Conservation (phyloP, 371 early-diverging fungal species). For the Synchytrium microbalum region DNA sequence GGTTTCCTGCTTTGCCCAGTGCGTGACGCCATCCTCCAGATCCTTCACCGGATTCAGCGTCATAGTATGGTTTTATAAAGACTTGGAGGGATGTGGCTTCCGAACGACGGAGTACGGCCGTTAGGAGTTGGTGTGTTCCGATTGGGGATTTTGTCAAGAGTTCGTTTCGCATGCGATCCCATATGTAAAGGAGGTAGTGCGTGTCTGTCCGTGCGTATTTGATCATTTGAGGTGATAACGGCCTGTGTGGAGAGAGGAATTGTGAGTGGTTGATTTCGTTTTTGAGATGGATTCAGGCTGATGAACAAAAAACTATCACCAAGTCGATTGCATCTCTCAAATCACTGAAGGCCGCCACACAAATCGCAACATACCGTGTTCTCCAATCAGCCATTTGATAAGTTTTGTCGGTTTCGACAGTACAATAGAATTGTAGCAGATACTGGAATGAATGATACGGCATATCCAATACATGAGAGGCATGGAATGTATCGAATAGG, state of each 20-base stretch:
- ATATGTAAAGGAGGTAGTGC: slow-evolving; percentile 90
- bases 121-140: slow-evolving; percentile 55
- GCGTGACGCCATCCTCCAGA: slow-evolving; percentile 67
- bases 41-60: slow-evolving; percentile 62
- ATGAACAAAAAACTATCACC: neutral
- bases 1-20: slow-evolving; percentile 53
- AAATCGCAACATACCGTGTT: slow-evolving; percentile 69
- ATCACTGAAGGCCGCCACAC: neutral
- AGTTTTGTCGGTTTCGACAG: slow-evolving; percentile 79
- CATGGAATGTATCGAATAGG: slow-evolving; percentile 94
- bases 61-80: slow-evolving; percentile 76
- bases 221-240: slow-evolving; percentile 85
- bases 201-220: slow-evolving; percentile 92
- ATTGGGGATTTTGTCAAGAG: slow-evolving; percentile 43
- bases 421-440: slow-evolving; percentile 68
- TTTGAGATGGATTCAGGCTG: too few relatives aligned
- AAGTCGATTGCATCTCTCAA: neutral
- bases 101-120: slow-evolving; percentile 60
- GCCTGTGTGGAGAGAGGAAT: slow-evolving; percentile 44
- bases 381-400: slow-evolving; percentile 98
- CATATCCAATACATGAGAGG: slow-evolving; percentile 67
- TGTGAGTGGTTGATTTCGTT: neutral
- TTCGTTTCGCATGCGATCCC: slow-evolving; percentile 82
- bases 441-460: slow-evolving; percentile 72
- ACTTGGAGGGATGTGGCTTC: slow-evolving; percentile 51